Evolutionary conservation across 179 eudicot genomes (phyloP), one percentile per base, ranked within the genome.

Genomic region (Patellifolia procumbens): DNA sequence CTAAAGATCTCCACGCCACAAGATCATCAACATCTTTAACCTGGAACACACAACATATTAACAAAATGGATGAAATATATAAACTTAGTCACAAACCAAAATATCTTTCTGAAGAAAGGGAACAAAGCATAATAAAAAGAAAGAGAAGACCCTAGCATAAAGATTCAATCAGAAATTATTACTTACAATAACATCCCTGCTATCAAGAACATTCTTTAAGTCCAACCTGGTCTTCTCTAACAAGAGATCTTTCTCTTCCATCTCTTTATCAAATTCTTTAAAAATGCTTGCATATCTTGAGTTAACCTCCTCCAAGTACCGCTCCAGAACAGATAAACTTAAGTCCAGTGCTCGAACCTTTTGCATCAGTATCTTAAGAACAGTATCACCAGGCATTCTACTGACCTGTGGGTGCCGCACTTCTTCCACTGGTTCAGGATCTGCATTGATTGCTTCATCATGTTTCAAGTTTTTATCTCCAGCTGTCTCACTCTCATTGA

Each of bases 361-460:
- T 77, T 86, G 86, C 89, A 86, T 86, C 42, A 86, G 83, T 70
- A 86, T 86, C 85, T 86, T 86, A 56, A 86, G 83, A 52, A 81
- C 89, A 10, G 87, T 84, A 72, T 86, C 89, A 55, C 89, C 86
- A 17, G 89, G 89, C 86, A 86, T 86, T 75, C 89, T 81, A 75
- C 89, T 79, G 62, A 75, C 76, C 59, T 78, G 86, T 62, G 74
- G 89, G 76, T 80, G 86, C 64, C 78, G 87, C 70, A 64, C 65
- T 75, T 83, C 89, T 77, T 84, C 82, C n/a, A 56, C 72, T 51
- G 86, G 74, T 74, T 83, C 89, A 79, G 80, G 56, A 74, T 29
- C 75, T 46, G n/a, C 13, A 32, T 63, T 29, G 8, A 24, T 29
- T 4, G 26, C 39, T 34, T 68, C 67, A 13, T 81, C 83, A 7